These are phyloP conservation scores for Vairimorpha necatrix DNA, from an alignment of 371 early-diverging fungal genomes.

Conservation along the genomic window DNA sequence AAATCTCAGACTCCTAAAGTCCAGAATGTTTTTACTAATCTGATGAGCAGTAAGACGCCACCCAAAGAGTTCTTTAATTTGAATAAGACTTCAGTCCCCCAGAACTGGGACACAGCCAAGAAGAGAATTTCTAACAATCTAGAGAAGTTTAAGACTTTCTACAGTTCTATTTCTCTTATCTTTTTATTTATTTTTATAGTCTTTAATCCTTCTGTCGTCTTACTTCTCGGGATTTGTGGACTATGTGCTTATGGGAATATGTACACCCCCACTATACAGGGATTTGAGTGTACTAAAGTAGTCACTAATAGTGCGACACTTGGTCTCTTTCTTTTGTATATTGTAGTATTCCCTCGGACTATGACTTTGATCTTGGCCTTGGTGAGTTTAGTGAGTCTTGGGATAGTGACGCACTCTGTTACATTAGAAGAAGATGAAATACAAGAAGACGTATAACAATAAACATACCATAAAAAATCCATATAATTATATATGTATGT, in stretches of 20 bases:
- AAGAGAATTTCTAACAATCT: constrained; percentile 14
- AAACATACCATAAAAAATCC: background rate
- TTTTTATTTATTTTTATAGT: constrained; percentile 11
- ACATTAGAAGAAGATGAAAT: constrained; percentile 2
- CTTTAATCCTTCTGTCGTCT: constrained; percentile 4
- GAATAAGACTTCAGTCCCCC: constrained; percentile 12
- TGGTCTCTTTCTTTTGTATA: background rate
- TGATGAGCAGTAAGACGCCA: background rate
- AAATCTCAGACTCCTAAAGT: background rate
- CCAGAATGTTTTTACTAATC: background rate
- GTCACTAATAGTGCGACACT: background rate
- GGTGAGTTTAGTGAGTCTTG: background rate
- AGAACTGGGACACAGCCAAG: background rate
- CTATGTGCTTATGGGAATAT: background rate
- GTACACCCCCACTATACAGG: constrained; percentile 1
- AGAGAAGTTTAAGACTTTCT: constrained; percentile 19
- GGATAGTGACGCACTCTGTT: constrained; percentile 4
- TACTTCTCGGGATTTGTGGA: background rate
- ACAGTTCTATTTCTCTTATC: background rate
- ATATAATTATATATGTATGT: no score
- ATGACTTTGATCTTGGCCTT: constrained; percentile 17
- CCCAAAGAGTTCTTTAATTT: constrained; percentile 24
- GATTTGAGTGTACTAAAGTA: constrained; percentile 7
- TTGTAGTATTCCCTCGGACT: constrained; percentile 7
- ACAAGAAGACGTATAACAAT: constrained; percentile 2